Evolutionary conservation across 768 basidiomycete species (phyloP).

Genomic region (Auricularia sp.): DNA sequence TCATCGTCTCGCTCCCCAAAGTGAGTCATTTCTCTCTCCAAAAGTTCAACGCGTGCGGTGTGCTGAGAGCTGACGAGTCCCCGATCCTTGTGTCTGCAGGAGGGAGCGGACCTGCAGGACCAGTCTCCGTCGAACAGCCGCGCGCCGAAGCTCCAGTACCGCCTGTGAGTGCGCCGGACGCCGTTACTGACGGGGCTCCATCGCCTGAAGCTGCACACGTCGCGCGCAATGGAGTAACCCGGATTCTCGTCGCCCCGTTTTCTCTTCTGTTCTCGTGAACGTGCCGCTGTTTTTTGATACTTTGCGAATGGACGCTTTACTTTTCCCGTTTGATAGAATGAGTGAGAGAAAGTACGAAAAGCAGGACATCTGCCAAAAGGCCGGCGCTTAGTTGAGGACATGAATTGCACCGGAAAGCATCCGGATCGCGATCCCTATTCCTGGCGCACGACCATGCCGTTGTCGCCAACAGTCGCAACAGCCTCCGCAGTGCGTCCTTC

Average conservation of each 20-base stretch:
- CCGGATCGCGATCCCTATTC: background rate
- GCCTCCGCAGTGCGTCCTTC: background rate
- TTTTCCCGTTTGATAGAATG: too few species aligned
- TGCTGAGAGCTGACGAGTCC: background rate
- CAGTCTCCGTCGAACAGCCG: background rate
- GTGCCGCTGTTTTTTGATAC: too few species aligned
- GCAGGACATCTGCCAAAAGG: too few species aligned
- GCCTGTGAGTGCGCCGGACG: background rate
- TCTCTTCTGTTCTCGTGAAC: too few species aligned
- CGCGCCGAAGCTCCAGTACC: background rate
- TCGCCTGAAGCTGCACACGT: too few species aligned
- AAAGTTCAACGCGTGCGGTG: background rate
- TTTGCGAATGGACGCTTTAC: too few species aligned
- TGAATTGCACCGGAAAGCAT: too few species aligned
- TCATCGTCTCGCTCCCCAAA: conserved; percentile 1
- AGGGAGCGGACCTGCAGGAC: background rate
- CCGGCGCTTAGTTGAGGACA: too few species aligned
- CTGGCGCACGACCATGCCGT: background rate
- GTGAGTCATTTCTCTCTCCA: background rate
- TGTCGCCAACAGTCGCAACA: background rate
- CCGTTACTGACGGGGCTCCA: too few species aligned
- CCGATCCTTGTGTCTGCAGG: background rate
- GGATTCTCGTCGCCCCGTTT: too few species aligned
- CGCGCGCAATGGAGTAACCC: too few species aligned
- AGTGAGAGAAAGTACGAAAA: too few species aligned